Evolutionary conservation across 768 basidiomycete genomes (phyloP), one percentile per base, ranked within the genome.

Genomic region (Rhodotorula diobovata): DNA sequence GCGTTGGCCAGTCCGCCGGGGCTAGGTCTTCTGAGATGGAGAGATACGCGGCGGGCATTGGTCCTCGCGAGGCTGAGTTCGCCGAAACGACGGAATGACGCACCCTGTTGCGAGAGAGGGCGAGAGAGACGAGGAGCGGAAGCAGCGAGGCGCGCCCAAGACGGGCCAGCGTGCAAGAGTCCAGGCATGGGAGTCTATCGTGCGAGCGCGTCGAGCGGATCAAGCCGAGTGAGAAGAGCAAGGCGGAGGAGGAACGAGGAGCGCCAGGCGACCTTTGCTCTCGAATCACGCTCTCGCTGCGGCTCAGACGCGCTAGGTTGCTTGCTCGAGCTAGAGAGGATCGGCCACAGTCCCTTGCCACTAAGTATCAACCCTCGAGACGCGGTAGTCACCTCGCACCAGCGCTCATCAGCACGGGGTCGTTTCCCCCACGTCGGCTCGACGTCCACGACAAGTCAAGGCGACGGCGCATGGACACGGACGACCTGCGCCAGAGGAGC

Each of bases 371-470:
- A 21, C 45, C 16, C 45, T 41, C 41, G 9, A 41, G 41, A 41
- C 41, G 41, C 41, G 16, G n/a, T n/a, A n/a, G n/a, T n/a, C n/a
- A n/a, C 30, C 39, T 14, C 14, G 23, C 25, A 5, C 32, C 35
- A 4, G 20, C 48, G n/a, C 12, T 50, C 48, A 50, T 50, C 48
- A 50, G 48, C 14, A 6, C 23, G 25, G 11, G 10, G 9, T 8
- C n/a, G n/a, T n/a, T n/a, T n/a, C n/a, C n/a, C n/a, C n/a, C n/a
- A n/a, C n/a, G n/a, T n/a, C n/a, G n/a, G n/a, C n/a, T n/a, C n/a
- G n/a, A n/a, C n/a, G n/a, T n/a, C n/a, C n/a, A n/a, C 39, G 15
- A 1, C n/a, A 8, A 11, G 30, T 4, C 20, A 2, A 12, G 16
- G 11, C 48, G 48, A 23, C 61, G 14, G 4, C 37, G 25, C n/a